Base-by-base conservation (phyloP, 169 alveolate species). In the Cryptosporidium viatorum region DNA sequence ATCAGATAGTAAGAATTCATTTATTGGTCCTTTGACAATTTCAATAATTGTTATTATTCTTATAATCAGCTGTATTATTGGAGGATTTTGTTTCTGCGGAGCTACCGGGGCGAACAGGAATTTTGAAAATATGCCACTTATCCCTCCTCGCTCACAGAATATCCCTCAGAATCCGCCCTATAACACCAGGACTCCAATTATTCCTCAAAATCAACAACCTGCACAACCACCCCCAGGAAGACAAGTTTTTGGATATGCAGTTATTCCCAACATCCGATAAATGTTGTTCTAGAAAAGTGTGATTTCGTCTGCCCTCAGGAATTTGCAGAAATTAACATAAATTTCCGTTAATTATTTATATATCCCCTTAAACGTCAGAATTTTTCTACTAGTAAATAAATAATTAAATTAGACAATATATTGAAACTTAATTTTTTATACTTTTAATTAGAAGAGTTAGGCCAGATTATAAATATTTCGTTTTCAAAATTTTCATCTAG, bases 41-140 rank as follows among this genome's bases (percentile, higher is more conserved):
- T 60, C 89, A 58, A 55, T 59, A 10, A 31, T 59, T 14, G 89
- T 65, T 59, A 45, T 39, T 16, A 80, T 80, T 29, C 89, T 80
- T 45, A 29, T 80, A 16, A 50, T 80, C 16, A n/a, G 62, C 6
- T 80, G 89, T 26, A 67, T 80, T 45, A 80, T 80, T 62, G 75
- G 89, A 43, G 89, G 89, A 0, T 65, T 80, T 10, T 80, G 89
- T 18, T 80, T 80, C 26, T 80, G 89, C 39, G 89, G 89, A 26
- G 70, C 62, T 21, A 29, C 80, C 10, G 55, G 67, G 0, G 26
- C 33, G 2, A 43, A 31, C 8, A 31, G 80, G 41, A 52, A 29
- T n/a, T 48, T 65, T 1, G 33, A 52, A 16, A 23, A 51, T 37
- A 33, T 62, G 33, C 62, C 89, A 37, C 67, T 58, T 5, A 33